Base-by-base conservation (phyloP, 2,329 filamentous ascomycete genomes). In the Exophiala lecanii-corni region DNA sequence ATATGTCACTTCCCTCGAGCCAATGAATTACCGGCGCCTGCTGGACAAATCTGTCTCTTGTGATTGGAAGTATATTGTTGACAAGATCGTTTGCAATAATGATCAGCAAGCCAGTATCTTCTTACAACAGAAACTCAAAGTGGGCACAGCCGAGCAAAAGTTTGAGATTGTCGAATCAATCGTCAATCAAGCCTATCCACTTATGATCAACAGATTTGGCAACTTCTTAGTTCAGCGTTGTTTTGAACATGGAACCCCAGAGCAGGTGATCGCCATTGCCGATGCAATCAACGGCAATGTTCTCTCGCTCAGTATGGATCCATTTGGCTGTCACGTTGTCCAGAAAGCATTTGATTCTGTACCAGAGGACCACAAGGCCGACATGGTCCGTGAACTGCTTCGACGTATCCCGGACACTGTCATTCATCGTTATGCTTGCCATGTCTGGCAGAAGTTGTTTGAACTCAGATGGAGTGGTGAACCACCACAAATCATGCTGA, bases 361-460 rank as follows among this genome's bases (percentile, higher is more conserved):
- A 19, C 88, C 92, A 0, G 94, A 98, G 64, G 86, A 95, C 56
- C 94, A 96, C 75, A 98, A 98, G 69, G 87, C 89, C 9, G 84
- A 92, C 62, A 97, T 98, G 89, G 92, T 98, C n/a, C 88, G 94
- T 61, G 92, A 98, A 62, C 76, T 98, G 18, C 80, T 98, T 45
- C 87, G 89, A 49, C 84, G 89, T 42, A 98, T 98, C 53, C 92
- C 91, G 0, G 91, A 98, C 67, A 98, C 92, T 2, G 89, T 98
- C 53, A 92, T 98, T 61, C 94, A 98, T 68, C 86, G 94, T 55
- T 98, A 98, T 68, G 92, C 92, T 46, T 98, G 92, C 60, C 92
- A 98, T 65, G 92, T 98, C 51, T 98, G 92, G 92, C 92, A 98
- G 72, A 98, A 98, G 73, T 79, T 98, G 19, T 98, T 98, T 63